Evolutionary conservation across 2,329 filamentous ascomycete genomes (phyloP).

Genomic region (Fusarium scirpi): DNA sequence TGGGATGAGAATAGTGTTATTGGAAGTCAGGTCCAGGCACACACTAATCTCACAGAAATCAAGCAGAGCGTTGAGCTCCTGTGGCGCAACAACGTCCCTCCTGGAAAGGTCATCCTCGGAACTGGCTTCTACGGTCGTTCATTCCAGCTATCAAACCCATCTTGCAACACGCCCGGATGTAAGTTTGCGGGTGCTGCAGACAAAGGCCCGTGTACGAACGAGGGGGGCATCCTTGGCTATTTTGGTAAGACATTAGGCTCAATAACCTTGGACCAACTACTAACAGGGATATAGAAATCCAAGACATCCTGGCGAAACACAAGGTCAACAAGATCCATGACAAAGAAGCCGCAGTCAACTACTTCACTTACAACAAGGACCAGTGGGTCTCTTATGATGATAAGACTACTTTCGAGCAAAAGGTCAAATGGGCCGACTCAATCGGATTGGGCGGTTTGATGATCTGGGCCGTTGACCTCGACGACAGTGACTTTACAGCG

Average conservation of each 20-base stretch:
- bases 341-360: conserved; percentile 5
- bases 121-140: neutral
- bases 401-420: conserved; percentile 7
- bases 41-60: conserved; percentile 64
- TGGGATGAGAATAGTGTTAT: conserved; percentile 54
- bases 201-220: neutral
- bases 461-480: conserved; percentile 16
- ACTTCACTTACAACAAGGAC: neutral
- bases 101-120: neutral
- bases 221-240: neutral
- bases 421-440: conserved; percentile 7
- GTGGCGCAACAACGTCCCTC: neutral
- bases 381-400: conserved; percentile 8
- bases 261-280: neutral
- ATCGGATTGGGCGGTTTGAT: conserved; percentile 4
- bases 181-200: neutral
- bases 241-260: neutral
- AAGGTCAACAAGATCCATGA: neutral
- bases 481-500: neutral
- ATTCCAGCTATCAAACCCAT: neutral
- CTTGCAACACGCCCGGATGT: neutral
- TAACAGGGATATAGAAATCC: neutral
- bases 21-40: conserved; percentile 51
- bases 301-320: neutral
- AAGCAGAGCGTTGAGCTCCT: conserved; percentile 7